phyloP scores from a whole-genome alignment of 2,329 filamentous ascomycete genomes.

The Cladophialophora immunda region DNA sequence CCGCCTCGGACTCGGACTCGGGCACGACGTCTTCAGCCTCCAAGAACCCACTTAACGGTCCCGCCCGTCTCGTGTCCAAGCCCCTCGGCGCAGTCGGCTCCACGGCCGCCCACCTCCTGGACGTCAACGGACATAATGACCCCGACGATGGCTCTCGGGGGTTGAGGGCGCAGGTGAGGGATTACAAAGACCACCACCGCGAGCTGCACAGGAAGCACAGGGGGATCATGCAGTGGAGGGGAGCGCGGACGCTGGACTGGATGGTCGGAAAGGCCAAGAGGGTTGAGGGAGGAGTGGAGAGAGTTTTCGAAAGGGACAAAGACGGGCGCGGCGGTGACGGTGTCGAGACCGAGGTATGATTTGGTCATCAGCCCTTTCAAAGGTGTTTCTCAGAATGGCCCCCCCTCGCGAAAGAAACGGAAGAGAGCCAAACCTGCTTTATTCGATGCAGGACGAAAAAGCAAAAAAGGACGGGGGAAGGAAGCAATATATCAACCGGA shows the following conservation, averaged over 20 bases:
- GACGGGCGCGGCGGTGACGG: conserved; percentile 57
- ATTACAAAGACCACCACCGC: conserved; percentile 73
- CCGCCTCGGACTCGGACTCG: conserved; percentile 28
- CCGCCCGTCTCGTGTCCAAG: conserved; percentile 26
- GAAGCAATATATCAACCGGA: no score
- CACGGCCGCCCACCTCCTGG: conserved; percentile 13
- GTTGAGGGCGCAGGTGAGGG: conserved; percentile 60
- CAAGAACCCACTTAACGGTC: conserved; percentile 22
- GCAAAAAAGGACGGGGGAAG: no score
- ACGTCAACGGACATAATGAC: conserved; percentile 40
- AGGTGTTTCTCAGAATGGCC: no score
- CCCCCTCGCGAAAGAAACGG: no score
- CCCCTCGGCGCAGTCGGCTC: conserved; percentile 28
- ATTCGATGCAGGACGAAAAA: no score
- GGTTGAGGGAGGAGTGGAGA: conserved; percentile 55
- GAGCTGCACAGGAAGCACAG: conserved; percentile 73
- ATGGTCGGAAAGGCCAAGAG: conserved; percentile 67
- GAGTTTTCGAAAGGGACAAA: conserved; percentile 66
- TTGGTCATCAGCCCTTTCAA: no score
- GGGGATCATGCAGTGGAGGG: conserved; percentile 78
- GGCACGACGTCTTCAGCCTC: conserved; percentile 11
- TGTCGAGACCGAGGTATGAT: conserved; percentile 74
- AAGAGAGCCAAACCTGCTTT: no score
- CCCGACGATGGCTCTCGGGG: conserved; percentile 38
- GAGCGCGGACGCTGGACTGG: conserved; percentile 64